Conservation (phyloP, 1,284 basidiomycete species). For the Ustilago loliicola region DNA sequence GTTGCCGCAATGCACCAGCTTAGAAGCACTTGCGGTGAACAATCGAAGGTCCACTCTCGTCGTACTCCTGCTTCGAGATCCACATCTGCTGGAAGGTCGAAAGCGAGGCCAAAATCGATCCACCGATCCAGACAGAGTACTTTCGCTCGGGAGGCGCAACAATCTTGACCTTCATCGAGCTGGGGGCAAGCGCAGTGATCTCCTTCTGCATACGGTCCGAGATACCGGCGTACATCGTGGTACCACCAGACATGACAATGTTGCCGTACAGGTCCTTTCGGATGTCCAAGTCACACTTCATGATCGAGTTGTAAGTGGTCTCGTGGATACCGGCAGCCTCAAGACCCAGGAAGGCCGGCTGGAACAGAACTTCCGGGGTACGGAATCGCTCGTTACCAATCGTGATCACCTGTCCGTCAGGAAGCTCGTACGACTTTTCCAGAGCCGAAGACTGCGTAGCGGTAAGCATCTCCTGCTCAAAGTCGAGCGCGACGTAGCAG, state of each 20-base stretch:
- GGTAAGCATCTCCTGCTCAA: slow-evolving; percentile 94
- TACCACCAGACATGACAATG: slow-evolving; percentile 94
- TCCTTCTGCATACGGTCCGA: slow-evolving; percentile 98
- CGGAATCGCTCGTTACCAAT: slow-evolving; percentile 98
- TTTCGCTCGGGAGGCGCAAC: slow-evolving; percentile 70
- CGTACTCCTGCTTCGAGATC: slow-evolving; percentile 83
- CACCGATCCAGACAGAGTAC: slow-evolving; percentile 95
- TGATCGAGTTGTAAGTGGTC: slow-evolving; percentile 90
- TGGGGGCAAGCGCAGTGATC: slow-evolving; percentile 86
- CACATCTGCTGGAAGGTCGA: slow-evolving; percentile 94
- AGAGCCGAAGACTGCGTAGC: slow-evolving; percentile 90
- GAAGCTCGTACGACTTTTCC: slow-evolving; percentile 96
- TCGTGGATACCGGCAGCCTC: slow-evolving; percentile 96
- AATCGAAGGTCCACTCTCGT: slow-evolving; percentile 68
- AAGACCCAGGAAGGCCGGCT: slow-evolving; percentile 91
- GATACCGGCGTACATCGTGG: slow-evolving; percentile 98
- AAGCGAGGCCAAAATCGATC: slow-evolving; percentile 94
- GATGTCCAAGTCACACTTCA: slow-evolving; percentile 78
- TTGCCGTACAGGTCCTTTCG: slow-evolving; percentile 89
- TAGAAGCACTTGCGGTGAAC: slow-evolving; percentile 71
- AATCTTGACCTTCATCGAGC: slow-evolving; percentile 82
- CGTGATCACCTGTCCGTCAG: slow-evolving; percentile 96
- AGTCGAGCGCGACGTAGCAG: slow-evolving; percentile 96
- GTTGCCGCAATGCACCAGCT: slow-evolving; percentile 18
- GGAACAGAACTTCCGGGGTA: slow-evolving; percentile 96